A percentile compares a stretch with the other conserved stretches of the same genome.
phyloP scores from a whole-genome alignment of 495 filamentous ascomycete species.

The Neurospora terricola region DNA sequence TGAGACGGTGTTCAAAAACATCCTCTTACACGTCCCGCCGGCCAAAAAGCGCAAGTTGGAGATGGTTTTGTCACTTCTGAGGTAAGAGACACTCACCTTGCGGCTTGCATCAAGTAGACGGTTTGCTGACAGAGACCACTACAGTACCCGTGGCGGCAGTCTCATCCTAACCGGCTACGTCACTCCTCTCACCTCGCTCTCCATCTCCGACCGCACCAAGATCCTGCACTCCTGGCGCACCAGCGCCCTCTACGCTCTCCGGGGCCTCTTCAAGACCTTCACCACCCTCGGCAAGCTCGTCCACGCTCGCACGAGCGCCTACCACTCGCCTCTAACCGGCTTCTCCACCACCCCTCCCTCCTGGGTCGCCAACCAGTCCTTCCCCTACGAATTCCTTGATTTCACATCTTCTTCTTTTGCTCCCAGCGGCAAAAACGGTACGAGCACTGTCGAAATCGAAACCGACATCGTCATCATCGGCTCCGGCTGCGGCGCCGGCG shows the following conservation, averaged over 20 bases:
- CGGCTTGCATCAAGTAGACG: not conserved
- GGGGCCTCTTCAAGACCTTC: slow-evolving; percentile 46
- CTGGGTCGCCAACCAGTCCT: slow-evolving; percentile 43
- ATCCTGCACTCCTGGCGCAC: slow-evolving; percentile 49
- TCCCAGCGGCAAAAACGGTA: slow-evolving; percentile 3
- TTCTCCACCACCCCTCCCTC: slow-evolving; percentile 52
- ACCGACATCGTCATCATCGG: slow-evolving; percentile 80
- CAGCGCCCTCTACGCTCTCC: slow-evolving; percentile 49
- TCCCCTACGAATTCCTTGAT: slow-evolving; percentile 41
- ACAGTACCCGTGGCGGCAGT: slow-evolving; percentile 57
- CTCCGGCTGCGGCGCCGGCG: slow-evolving; percentile 79
- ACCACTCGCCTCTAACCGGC: slow-evolving; percentile 45
- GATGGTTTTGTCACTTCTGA: slow-evolving; percentile 18
- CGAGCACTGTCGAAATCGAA: slow-evolving; percentile 41
- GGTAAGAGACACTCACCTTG: slow-evolving; percentile 10
- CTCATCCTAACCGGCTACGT: slow-evolving; percentile 55
- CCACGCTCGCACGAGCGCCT: slow-evolving; percentile 52
- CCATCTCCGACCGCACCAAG: slow-evolving; percentile 47
- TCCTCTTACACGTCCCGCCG: slow-evolving; percentile 16
- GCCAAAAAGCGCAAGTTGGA: slow-evolving; percentile 19
- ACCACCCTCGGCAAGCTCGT: slow-evolving; percentile 41
- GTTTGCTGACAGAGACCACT: slow-evolving; percentile 6
- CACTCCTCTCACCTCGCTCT: slow-evolving; percentile 52
- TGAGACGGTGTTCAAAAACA: slow-evolving; percentile 11
- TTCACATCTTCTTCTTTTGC: slow-evolving; percentile 13